Base-by-base conservation (phyloP, 78 protist genomes). In the Speleostelium caveatum region DNA sequence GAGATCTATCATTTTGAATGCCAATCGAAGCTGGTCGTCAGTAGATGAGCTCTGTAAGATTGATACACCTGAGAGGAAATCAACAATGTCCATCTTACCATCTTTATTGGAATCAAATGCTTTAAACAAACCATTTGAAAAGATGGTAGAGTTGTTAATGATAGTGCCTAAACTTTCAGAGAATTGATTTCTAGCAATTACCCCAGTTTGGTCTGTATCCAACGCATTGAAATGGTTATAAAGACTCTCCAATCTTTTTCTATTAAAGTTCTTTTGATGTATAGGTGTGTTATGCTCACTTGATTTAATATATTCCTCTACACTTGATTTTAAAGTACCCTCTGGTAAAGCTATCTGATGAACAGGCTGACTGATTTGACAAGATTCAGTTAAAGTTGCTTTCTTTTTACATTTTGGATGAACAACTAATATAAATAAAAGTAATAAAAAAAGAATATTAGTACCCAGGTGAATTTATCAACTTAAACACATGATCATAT, bases 231-330 rank as follows among this genome's bases (percentile, higher is more conserved):
- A 83, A 68, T 83, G 91, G 53, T 83, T 83, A 45, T 83, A 83
- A 32, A 83, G 59, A 42, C 79, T 60, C 66, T 83, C 91, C 22
- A 83, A 59, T 71, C 91, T 67, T 42, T 83, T 83, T 83, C 91
- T 69, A 59, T 69, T 83, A 7, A 66, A 55, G 21, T 55, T 73
- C n/a, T 55, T 32, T 36, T 49, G 30, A 35, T 73, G 79, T 55
- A 55, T 28, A 35, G 65, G 74, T 56, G 33, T 21, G 26, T 68
- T 16, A n/a, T 58, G 30, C 5, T n/a, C 30, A 19, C 30, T 58
- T 58, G 7, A 8, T 19, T 2, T 17, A 26, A 49, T 24, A 14
- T 24, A 42, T 69, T 69, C 60, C 14, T 69, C 60, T 12, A 45
- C 53, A 14, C n/a, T 14, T 24, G 32, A 7, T 55, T 45, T 21